These are phyloP conservation scores for Rosa rugosa DNA, from an alignment of 306 rosid species.

Conservation along the genomic window DNA sequence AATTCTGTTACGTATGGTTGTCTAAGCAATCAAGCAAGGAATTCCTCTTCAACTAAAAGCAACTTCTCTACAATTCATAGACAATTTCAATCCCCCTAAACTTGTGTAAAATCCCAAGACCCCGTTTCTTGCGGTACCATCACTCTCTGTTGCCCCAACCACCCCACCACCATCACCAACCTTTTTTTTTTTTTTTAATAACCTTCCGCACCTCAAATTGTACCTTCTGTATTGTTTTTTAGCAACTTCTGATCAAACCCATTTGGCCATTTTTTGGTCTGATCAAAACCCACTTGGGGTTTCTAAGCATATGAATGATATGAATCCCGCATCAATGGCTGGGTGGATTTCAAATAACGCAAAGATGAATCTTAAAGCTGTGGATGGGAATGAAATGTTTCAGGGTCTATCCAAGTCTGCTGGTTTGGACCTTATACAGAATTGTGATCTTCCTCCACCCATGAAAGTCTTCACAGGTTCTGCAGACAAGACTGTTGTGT, in stretches of 20 bases:
- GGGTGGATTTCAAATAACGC: slow-evolving; percentile 20
- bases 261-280: neutral
- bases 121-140: slow-evolving; percentile 13
- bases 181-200: slow-evolving; percentile 9
- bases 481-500: slow-evolving; percentile 31
- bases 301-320: neutral
- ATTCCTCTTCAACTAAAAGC: slow-evolving; percentile 25
- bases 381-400: slow-evolving; percentile 33
- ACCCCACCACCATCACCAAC: slow-evolving; percentile 29
- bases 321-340: slow-evolving; percentile 27
- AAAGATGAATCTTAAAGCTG: slow-evolving; percentile 19
- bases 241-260: slow-evolving; percentile 11
- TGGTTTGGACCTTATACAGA: slow-evolving; percentile 68
- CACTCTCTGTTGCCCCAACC: slow-evolving; percentile 2
- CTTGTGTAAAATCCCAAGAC: neutral
- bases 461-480: slow-evolving; percentile 58
- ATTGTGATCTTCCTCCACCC: slow-evolving; percentile 97
- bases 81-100: neutral
- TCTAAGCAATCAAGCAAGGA: slow-evolving; percentile 50
- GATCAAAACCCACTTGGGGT: neutral
- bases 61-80: slow-evolving; percentile 1
- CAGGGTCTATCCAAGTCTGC: slow-evolving; percentile 42
- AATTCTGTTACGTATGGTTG: slow-evolving; percentile 13
- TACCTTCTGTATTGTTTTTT: slow-evolving; percentile 15
- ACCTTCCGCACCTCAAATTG: slow-evolving; percentile 39